Base-by-base conservation (phyloP, 306 rosid genomes). In the Dryas alaskensis region DNA sequence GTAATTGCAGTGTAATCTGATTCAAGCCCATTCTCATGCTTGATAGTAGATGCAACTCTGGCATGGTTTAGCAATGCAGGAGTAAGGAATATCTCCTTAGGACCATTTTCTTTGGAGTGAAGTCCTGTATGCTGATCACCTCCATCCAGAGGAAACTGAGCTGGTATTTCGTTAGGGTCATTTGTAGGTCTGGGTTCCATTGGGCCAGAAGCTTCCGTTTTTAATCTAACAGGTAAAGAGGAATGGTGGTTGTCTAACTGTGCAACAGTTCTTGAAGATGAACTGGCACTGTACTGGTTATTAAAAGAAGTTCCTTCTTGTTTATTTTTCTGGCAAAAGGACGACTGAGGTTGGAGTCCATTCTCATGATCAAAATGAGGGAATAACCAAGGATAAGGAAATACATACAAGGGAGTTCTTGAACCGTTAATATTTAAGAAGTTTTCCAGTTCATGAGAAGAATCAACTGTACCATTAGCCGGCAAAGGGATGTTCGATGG, bases 311-410 rank as follows among this genome's bases (percentile, higher is more conserved):
- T 70, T 66, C 47, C 86, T 65, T 83, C 86, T 55, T 55, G 87
- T 69, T 78, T 77, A 50, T 74, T 74, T 74, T 82, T 86, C 25
- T 45, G 59, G 68, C 83, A 73, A 76, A 52, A 62, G 49, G 88
- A 83, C 60, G 87, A 17, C 69, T 80, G 83, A 73, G 91, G 76
- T 73, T 79, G 85, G 79, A 70, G 64, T 27, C 77, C 84, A 65
- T 76, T 87, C 83, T 87, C 87, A 64, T 57, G 81, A 44, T 81
- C 90, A 13, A 84, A 85, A 74, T 70, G 84, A 52, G 98, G 92
- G 72, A 87, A 81, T 78, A 86, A 59, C 98, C 93, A 95, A 74
- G 98, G 94, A 79, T 78, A 87, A 3, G 92, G 99, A 48, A 90
- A 57, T 68, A 92, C 70, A 75, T 85, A 92, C 49, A 80, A 67